Base-by-base conservation (phyloP, 2,329 filamentous ascomycete species). In the Epichloe gansuensis region DNA sequence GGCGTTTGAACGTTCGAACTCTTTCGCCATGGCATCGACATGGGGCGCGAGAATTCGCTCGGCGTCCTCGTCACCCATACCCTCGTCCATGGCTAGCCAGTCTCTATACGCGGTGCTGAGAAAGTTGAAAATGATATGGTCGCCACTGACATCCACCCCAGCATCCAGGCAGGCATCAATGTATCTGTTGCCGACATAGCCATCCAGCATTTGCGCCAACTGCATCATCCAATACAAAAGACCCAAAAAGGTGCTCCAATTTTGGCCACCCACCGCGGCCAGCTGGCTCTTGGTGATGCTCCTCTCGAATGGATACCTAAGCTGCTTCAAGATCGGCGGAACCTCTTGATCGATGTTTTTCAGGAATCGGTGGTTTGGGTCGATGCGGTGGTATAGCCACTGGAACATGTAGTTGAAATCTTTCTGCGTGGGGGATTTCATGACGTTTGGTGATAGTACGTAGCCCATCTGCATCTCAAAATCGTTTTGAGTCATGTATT, bases 201-300 rank as follows among this genome's bases (percentile, higher is more conserved):
- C 80, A 56, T 97, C 90, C 63, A 97, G 80, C 84, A 97, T 95
- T 59, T 91, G 84, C 4, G 89, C 88, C 49, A 98, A 74, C 68
- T 97, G 90, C 91, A 98, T 95, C 82, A 98, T 91, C 93, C 93
- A 98, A 70, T 98, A 90, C 49, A 98, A 75, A 65, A 98, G 74
- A 0, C 90, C 93, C 12, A 98, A 74, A 62, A 98, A 97, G 0
- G 89, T 93, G 56, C 86, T 86, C 93, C 93, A 98, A 64, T 97
- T 97, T 68, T 95, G 89, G 3, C 90, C 91, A 58, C 93, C 93
- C 0, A 97, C 93, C 2, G 94, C 93, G 0, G 89, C 82, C 53
- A 98, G 89, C 64, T 95, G 89, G 50, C 89, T 95, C 68, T 97
- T 98, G 51, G 89, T 95, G 61, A 98, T 97, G 62, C 84, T 90